A percentile compares a stretch with the other conserved stretches of the same genome.
These are phyloP conservation scores for Chalciporus chontae DNA, from an alignment of 768 basidiomycete genomes.

Conservation along the genomic window DNA sequence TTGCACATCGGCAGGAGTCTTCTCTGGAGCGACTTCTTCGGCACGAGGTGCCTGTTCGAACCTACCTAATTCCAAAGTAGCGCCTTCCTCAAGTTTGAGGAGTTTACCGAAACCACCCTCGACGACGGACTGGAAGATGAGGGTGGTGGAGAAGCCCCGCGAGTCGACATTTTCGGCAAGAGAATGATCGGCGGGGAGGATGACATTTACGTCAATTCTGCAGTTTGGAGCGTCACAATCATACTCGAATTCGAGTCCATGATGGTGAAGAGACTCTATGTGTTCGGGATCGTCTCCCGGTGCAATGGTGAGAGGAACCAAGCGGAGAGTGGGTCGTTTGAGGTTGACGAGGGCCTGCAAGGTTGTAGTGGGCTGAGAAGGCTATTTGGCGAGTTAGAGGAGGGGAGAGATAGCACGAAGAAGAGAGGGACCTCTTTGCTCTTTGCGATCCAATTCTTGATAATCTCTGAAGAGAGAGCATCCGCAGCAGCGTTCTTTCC, in stretches of 20 bases:
- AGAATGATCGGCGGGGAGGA: conserved; percentile 63
- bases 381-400: conserved; percentile 35
- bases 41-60: conserved; percentile 44
- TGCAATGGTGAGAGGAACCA: conserved; percentile 57
- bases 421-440: conserved; percentile 65
- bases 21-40: conserved; percentile 9
- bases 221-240: conserved; percentile 89
- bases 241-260: conserved; percentile 87
- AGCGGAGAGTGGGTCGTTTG: conserved; percentile 81
- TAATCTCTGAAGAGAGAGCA: conserved; percentile 76
- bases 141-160: conserved; percentile 27
- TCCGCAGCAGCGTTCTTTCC: conserved; percentile 66
- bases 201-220: conserved; percentile 72
- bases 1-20: conserved; percentile 8
- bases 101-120: conserved; percentile 81
- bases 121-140: conserved; percentile 48
- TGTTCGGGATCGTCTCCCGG: conserved; percentile 45
- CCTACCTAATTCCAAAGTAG: conserved; percentile 75
- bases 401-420: not conserved
- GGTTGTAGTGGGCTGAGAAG: conserved; percentile 84
- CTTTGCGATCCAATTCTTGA: conserved; percentile 82
- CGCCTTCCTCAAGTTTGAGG: conserved; percentile 73
- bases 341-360: conserved; percentile 93
- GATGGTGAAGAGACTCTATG: conserved; percentile 53
- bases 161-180: conserved; percentile 41